These are phyloP conservation scores for Podila epicladia DNA, from an alignment of 192 early-diverging fungal genomes.

Conservation along the genomic window DNA sequence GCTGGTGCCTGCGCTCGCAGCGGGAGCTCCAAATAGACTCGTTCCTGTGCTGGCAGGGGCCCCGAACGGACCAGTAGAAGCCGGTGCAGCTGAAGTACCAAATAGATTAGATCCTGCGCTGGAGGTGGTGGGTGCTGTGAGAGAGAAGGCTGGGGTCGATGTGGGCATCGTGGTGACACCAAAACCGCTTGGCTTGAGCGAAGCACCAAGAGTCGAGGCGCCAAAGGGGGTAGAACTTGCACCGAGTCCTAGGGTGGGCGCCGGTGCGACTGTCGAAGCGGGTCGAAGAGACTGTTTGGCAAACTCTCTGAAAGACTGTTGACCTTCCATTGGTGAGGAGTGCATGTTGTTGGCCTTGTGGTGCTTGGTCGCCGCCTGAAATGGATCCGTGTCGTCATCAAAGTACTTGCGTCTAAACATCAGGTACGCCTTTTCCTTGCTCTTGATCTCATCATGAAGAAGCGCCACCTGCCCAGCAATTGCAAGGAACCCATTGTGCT, in stretches of 20 bases:
- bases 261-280: not conserved
- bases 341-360: constrained; percentile 14
- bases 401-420: constrained; percentile 46
- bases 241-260: not conserved
- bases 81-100: constrained; percentile 6
- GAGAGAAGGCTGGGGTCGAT: constrained; percentile 8
- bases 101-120: not conserved
- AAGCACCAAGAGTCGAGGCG: not conserved
- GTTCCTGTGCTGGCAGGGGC: not conserved
- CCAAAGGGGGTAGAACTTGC: no score
- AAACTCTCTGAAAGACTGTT: constrained; percentile 41
- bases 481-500: constrained; percentile 43
- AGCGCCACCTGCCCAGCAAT: constrained; percentile 38
- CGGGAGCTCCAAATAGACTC: not conserved
- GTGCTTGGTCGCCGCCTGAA: constrained; percentile 34
- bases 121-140: constrained; percentile 1
- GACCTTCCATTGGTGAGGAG: constrained; percentile 1
- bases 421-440: constrained; percentile 44
- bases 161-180: constrained; percentile 3
- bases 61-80: not conserved
- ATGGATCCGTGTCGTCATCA: constrained; percentile 49
- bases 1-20: not conserved
- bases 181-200: not conserved
- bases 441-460: constrained; percentile 47
- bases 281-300: constrained; percentile 36